Percentiles rank a stretch among this genome's conserved stretches.
These are phyloP conservation scores for Dysphania ambrosioides DNA, from an alignment of 148 eudicot species.

Conservation along the genomic window DNA sequence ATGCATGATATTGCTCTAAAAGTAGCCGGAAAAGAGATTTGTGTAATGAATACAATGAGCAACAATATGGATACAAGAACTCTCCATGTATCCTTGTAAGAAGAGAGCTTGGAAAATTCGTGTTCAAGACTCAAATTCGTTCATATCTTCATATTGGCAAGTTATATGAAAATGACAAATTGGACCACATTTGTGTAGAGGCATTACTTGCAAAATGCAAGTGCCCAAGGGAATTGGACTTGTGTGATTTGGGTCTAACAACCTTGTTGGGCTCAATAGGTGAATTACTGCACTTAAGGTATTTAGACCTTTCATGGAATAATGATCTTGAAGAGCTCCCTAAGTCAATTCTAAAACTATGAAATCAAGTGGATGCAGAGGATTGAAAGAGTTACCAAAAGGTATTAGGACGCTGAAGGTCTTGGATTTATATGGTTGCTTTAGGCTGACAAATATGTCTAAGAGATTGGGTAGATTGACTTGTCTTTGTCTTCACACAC, in stretches of 20 bases:
- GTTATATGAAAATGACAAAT: no score
- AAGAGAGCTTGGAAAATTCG: background rate
- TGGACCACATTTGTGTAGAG: background rate
- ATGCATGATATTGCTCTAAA: conserved; percentile 8
- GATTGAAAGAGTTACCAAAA: conserved; percentile 11
- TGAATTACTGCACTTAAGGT: no score
- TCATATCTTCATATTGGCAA: background rate
- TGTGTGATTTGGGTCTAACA: no score
- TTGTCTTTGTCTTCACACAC: conserved; percentile 2
- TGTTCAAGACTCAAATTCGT: background rate
- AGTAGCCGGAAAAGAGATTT: background rate
- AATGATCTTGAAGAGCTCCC: no score
- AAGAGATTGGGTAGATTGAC: conserved; percentile 12
- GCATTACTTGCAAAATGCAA: background rate
- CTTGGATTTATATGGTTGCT: background rate
- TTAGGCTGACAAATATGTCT: conserved; percentile 1
- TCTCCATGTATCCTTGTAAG: background rate
- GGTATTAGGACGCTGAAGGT: background rate
- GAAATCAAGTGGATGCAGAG: background rate
- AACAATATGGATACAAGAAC: background rate
- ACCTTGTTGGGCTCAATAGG: no score
- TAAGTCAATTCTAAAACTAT: no score
- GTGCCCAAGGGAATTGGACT: background rate
- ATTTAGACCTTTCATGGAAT: no score
- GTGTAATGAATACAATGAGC: background rate